phyloP scores from a whole-genome alignment of 163 green algal genomes.

The Scenedesmus sp. region DNA sequence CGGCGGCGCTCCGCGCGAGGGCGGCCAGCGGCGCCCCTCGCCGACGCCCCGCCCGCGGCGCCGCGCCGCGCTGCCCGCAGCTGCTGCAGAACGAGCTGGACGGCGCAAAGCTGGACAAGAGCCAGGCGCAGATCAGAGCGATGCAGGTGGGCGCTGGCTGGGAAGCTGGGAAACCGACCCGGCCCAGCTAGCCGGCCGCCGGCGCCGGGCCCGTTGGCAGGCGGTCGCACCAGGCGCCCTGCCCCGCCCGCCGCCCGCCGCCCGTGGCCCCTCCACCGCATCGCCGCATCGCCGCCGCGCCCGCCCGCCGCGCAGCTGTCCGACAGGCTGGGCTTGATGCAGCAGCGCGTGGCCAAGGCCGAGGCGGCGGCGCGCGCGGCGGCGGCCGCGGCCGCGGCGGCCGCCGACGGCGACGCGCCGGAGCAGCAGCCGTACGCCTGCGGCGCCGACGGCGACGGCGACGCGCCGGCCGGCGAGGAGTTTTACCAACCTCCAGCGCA shows the following conservation, averaged over 20 bases:
- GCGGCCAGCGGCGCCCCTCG: too few species aligned
- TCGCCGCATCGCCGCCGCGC: too few species aligned
- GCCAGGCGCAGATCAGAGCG: background rate
- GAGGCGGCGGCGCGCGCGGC: background rate
- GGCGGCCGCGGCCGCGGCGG: too few species aligned
- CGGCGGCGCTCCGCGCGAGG: too few species aligned
- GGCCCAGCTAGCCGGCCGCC: too few species aligned
- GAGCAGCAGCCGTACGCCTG: background rate
- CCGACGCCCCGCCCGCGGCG: too few species aligned
- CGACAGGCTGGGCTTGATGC: background rate
- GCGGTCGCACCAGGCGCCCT: too few species aligned
- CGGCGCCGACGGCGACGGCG: background rate
- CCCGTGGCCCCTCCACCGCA: too few species aligned
- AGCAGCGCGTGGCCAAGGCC: constrained; percentile 1
- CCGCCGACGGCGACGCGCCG: background rate
- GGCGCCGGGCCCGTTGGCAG: too few species aligned
- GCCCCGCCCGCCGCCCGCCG: too few species aligned
- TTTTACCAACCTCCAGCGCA: background rate
- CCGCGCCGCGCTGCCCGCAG: too few species aligned
- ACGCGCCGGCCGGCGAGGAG: background rate
- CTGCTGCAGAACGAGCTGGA: constrained; percentile 32
- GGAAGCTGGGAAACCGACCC: too few species aligned
- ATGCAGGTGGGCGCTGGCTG: background rate
- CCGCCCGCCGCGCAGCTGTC: background rate
- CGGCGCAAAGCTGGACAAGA: background rate